These are phyloP conservation scores for Nigrospora osmanthi DNA, from an alignment of 2,329 filamentous ascomycete species.

Conservation along the genomic window DNA sequence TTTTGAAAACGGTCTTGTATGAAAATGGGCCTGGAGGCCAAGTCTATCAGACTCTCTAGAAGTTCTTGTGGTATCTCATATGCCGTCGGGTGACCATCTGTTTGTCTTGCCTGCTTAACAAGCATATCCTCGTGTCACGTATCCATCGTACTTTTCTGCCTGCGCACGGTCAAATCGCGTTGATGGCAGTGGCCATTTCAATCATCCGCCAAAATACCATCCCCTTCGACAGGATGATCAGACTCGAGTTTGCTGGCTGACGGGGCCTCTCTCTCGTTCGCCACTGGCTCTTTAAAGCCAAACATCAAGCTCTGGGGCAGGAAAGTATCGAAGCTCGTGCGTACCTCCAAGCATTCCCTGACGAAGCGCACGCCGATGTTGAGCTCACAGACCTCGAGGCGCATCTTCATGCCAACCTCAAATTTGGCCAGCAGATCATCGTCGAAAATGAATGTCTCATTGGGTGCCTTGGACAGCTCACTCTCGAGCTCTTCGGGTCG, in stretches of 20 bases:
- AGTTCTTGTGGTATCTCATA: no score
- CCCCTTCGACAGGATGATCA: conserved; percentile 7
- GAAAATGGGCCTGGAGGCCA: no score
- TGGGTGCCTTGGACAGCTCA: conserved; percentile 11
- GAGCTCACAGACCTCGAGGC: conserved; percentile 45
- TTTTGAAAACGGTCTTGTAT: no score
- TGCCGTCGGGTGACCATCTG: no score
- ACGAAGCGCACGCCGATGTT: conserved; percentile 57
- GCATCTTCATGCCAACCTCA: conserved; percentile 57
- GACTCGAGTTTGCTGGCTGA: conserved; percentile 30
- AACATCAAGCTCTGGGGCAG: conserved; percentile 64
- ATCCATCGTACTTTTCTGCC: no score
- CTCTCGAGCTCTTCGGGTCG: conserved; percentile 20
- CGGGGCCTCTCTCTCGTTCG: conserved; percentile 34
- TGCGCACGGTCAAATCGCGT: no score
- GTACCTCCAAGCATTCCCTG: conserved; percentile 45
- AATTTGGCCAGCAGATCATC: conserved; percentile 43
- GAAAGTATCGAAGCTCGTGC: conserved; percentile 56
- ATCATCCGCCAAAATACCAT: background rate
- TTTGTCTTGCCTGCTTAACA: no score
- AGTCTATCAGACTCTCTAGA: no score
- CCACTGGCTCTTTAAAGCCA: conserved; percentile 51
- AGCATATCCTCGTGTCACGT: no score
- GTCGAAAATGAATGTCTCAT: conserved; percentile 58
- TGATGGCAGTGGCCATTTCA: background rate